phyloP scores from a whole-genome alignment of 2,329 filamentous ascomycete species.

The Teratosphaeria nubilosa region DNA sequence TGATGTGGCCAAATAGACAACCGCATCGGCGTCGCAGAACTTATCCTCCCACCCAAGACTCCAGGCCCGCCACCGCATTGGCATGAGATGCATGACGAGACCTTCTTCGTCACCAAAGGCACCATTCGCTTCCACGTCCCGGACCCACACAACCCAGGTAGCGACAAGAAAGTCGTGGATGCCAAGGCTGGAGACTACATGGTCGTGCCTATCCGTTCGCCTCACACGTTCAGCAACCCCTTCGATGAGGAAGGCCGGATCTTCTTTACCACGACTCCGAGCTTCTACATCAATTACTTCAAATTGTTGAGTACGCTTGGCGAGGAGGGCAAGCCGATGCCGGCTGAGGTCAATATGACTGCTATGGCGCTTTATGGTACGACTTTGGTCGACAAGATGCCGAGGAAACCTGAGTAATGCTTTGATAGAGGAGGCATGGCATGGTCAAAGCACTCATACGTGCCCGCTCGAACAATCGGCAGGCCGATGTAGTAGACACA shows the following conservation, averaged over 20 bases:
- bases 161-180: conserved; percentile 33
- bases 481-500: background rate
- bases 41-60: conserved; percentile 40
- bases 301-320: conserved; percentile 40
- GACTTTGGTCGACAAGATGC: conserved; percentile 34
- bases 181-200: conserved; percentile 45
- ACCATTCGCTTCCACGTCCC: conserved; percentile 43
- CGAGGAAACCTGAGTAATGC: conserved; percentile 15
- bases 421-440: background rate
- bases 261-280: conserved; percentile 48
- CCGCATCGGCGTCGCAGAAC: conserved; percentile 38
- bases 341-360: conserved; percentile 38
- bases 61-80: conserved; percentile 41
- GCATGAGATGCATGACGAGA: conserved; percentile 51
- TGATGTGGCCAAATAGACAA: conserved; percentile 28
- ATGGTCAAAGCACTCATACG: background rate
- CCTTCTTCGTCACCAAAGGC: conserved; percentile 46
- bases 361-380: conserved; percentile 44
- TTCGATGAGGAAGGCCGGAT: conserved; percentile 45
- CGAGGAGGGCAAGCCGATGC: conserved; percentile 36
- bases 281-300: conserved; percentile 50
- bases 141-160: conserved; percentile 16
- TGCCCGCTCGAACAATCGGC: background rate
- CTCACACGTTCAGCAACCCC: conserved; percentile 49
- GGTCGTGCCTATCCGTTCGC: conserved; percentile 43